Base-by-base conservation (phyloP, 2,329 filamentous ascomycete genomes). In the Alternaria triticina region DNA sequence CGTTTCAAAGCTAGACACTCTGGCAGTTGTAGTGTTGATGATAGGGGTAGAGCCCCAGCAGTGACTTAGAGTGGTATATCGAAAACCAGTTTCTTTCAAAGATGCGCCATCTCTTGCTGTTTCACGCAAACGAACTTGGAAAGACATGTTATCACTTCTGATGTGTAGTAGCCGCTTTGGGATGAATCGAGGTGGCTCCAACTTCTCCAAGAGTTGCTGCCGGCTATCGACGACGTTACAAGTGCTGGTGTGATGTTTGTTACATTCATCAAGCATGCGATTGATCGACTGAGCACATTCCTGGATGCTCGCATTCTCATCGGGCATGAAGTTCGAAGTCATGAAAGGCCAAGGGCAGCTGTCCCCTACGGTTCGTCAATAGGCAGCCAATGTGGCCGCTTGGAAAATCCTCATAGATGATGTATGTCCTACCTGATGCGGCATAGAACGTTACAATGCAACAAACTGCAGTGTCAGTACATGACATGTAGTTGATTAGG, bases 151-250 rank as follows among this genome's bases (percentile, higher is more conserved):
- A 1, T 15, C 12, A 7, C 13, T 13, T 5, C 30, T 15, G 13
- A 36, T 7, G 1, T 15, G 30, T 0, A 36, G 30, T 15, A 36
- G 30, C 13, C 30, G 30, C 30, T 36, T 36, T 15, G 30, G 30
- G 7, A 15, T 36, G 13, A 36, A 15, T 1, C 1, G 12, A 8
- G 13, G 7, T 4, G 30, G 4, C 12, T 1, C 7, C 13, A 4
- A 36, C 0, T 3, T 3, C 1, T 3, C 3, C 30, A 1, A 15
- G 3, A 15, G 8, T 28, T 11, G 27, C 11, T 10, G 9, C n/a
- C n/a, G n/a, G n/a, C n/a, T n/a, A n/a, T n/a, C n/a, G n/a, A n/a
- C n/a, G n/a, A n/a, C n/a, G n/a, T n/a, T n/a, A n/a, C n/a, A n/a
- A n/a, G n/a, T n/a, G n/a, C n/a, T n/a, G n/a, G n/a, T n/a, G n/a